A percentile compares a stretch with the other conserved stretches of the same genome.
phyloP scores from a whole-genome alignment of 2,329 filamentous ascomycete species.

The Penicillium polonicum region DNA sequence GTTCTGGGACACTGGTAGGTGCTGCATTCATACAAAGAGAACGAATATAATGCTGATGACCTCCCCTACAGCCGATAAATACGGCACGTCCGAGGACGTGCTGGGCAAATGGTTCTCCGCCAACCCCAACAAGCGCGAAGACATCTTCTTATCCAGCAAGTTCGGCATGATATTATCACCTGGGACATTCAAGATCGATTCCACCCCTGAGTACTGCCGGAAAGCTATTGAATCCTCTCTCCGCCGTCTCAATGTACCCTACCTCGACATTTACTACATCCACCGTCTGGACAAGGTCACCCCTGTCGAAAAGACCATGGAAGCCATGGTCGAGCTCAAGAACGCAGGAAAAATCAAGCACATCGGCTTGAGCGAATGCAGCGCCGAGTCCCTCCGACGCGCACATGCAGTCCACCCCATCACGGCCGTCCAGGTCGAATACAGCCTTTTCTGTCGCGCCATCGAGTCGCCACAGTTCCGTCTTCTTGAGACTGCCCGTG shows the following conservation, averaged over 20 bases:
- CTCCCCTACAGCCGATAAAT: slow-evolving; percentile 32
- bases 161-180: not conserved
- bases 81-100: slow-evolving; percentile 47
- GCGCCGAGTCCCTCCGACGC: not conserved
- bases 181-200: not conserved
- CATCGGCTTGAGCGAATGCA: not conserved
- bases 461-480: not conserved
- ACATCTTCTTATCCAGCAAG: not conserved
- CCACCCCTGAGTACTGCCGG: not conserved
- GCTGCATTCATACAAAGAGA: not conserved
- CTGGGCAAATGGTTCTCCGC: not conserved
- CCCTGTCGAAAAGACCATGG: not conserved
- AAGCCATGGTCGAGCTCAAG: not conserved
- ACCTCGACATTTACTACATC: not conserved
- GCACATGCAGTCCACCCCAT: not conserved
- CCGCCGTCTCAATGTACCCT: not conserved
- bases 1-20: slow-evolving; percentile 45
- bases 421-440: not conserved
- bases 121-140: not conserved
- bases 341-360: not conserved
- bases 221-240: not conserved
- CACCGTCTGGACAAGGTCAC: not conserved
- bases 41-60: not conserved
- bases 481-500: not conserved
- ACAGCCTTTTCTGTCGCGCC: not conserved